phyloP scores from a whole-genome alignment of 1,284 basidiomycete genomes.

The Gomphus sp. region DNA sequence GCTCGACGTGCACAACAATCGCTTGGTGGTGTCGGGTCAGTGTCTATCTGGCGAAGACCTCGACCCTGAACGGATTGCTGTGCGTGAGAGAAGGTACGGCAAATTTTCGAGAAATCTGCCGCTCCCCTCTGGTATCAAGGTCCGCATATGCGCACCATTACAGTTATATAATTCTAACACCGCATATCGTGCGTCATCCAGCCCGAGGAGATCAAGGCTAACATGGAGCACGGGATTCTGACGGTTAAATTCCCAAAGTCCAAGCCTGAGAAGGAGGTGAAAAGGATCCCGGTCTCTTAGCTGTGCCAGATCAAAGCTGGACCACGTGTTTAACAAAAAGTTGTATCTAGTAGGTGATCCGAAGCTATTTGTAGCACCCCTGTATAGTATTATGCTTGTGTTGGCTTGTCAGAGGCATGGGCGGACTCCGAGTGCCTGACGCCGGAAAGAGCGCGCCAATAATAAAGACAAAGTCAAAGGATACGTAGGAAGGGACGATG shows the following conservation, averaged over 20 bases:
- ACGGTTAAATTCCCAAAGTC: constrained; percentile 22
- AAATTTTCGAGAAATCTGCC: constrained; percentile 28
- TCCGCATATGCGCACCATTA: not conserved
- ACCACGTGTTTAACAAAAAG: not conserved
- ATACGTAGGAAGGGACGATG: no score
- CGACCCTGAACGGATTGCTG: constrained; percentile 23
- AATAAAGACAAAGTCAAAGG: no score
- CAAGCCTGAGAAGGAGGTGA: constrained; percentile 16
- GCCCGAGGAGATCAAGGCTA: constrained; percentile 7
- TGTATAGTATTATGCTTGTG: no score
- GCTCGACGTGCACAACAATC: constrained; percentile 28
- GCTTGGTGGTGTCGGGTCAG: constrained; percentile 30
- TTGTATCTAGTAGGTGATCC: not conserved
- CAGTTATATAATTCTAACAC: no score
- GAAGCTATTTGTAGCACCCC: not conserved
- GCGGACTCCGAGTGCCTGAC: no score
- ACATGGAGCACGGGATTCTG: constrained; percentile 22
- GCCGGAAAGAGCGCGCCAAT: no score
- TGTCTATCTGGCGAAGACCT: constrained; percentile 18
- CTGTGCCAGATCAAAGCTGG: not conserved
- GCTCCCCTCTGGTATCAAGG: constrained; percentile 29
- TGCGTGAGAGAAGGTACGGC: constrained; percentile 28
- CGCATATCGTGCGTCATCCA: not conserved
- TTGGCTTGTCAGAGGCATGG: no score
- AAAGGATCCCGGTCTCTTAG: constrained; percentile 12